phyloP scores from a whole-genome alignment of 2,329 filamentous ascomycete genomes.

The Ascochyta fabae region DNA sequence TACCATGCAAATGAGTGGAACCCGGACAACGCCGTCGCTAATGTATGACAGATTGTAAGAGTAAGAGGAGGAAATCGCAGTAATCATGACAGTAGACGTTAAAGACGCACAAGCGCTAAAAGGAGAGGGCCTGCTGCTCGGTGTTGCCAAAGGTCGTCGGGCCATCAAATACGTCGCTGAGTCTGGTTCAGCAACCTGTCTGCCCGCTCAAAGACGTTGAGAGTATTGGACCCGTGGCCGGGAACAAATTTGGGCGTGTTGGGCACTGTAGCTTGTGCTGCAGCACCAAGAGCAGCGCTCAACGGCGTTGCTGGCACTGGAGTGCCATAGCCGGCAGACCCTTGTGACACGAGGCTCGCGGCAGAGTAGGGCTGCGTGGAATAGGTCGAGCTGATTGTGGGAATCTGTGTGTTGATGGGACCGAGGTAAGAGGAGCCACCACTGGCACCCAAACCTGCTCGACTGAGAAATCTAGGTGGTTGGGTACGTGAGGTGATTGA shows the following conservation, averaged over 20 bases:
- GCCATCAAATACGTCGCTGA: constrained; percentile 34
- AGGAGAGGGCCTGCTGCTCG: background rate
- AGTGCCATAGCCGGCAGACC: constrained; percentile 56
- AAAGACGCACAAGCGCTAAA: background rate
- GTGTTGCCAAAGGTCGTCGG: too few species aligned
- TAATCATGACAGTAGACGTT: background rate
- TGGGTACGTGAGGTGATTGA: constrained; percentile 46
- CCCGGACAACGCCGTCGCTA: constrained; percentile 18
- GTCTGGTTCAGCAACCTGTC: constrained; percentile 43
- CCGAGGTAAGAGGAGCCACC: constrained; percentile 40
- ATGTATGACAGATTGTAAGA: constrained; percentile 8
- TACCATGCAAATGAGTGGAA: constrained; percentile 21
- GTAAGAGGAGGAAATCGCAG: background rate
- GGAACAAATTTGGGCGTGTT: constrained; percentile 54
- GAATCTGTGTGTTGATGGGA: constrained; percentile 47
- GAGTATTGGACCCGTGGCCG: constrained; percentile 30
- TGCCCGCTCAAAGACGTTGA: constrained; percentile 47
- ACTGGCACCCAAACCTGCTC: constrained; percentile 31
- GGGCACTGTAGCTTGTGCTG: constrained; percentile 87
- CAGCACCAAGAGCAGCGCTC: constrained; percentile 86
- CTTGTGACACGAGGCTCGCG: constrained; percentile 35
- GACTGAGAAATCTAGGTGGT: constrained; percentile 39
- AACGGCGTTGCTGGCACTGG: constrained; percentile 84
- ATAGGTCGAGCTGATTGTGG: constrained; percentile 37
- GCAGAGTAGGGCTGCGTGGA: constrained; percentile 37